A percentile compares a stretch with the other conserved stretches of the same genome.
Conservation (phyloP, 139 green algal genomes). For the Pleodorina starrii region DNA sequence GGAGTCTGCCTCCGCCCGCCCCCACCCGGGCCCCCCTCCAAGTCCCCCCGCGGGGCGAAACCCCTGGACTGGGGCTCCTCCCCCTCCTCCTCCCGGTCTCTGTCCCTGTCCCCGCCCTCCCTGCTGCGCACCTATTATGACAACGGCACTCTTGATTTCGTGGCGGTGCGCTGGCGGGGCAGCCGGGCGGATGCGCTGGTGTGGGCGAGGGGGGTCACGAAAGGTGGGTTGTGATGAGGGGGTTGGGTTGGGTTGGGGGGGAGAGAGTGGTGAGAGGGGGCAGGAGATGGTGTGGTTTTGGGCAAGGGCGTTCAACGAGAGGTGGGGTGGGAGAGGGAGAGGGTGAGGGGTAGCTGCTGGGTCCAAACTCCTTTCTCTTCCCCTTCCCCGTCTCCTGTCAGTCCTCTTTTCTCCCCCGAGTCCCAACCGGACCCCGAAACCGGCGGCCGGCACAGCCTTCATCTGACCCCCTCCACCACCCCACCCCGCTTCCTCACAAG, state of each 20-base stretch:
- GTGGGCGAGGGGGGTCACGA: constrained; percentile 10
- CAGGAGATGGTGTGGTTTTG: background rate
- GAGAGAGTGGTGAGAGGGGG: too few relatives aligned
- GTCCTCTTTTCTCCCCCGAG: too few relatives aligned
- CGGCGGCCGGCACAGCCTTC: too few relatives aligned
- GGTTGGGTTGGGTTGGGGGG: too few relatives aligned
- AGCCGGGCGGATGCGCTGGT: constrained; percentile 9
- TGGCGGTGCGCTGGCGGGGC: constrained; percentile 46
- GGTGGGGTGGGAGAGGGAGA: too few relatives aligned
- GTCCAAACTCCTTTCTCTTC: too few relatives aligned
- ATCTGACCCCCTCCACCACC: too few relatives aligned
- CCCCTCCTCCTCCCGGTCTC: background rate
- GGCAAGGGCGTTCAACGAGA: too few relatives aligned
- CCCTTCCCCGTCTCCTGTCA: too few relatives aligned
- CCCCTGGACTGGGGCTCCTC: background rate
- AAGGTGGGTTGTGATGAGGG: constrained; percentile 7
- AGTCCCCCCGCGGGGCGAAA: background rate
- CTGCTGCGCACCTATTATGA: constrained; percentile 55
- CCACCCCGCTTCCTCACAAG: too few relatives aligned
- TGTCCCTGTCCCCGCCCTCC: background rate
- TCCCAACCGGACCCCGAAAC: too few relatives aligned
- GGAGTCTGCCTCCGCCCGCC: background rate
- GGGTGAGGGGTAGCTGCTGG: too few relatives aligned
- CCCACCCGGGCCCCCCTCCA: background rate
- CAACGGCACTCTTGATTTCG: constrained; percentile 67